These are phyloP conservation scores for Colletotrichum limetticola DNA, from an alignment of 2,329 filamentous ascomycete species.

Conservation along the genomic window DNA sequence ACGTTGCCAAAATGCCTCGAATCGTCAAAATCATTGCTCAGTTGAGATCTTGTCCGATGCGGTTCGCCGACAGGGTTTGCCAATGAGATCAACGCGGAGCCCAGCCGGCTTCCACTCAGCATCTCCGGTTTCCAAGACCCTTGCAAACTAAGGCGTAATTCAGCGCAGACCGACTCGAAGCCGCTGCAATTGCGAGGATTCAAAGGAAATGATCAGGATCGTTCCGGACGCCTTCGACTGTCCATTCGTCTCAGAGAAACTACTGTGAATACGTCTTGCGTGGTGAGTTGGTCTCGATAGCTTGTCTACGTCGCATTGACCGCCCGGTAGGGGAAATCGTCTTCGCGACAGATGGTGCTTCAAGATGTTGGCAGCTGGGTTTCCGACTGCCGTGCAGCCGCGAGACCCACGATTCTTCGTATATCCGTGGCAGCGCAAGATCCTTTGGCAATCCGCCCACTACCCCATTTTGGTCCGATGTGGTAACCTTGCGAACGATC, in stretches of 20 bases:
- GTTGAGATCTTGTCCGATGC: background rate
- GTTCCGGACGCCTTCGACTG: background rate
- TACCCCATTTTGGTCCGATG: conserved; percentile 19
- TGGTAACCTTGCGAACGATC: conserved; percentile 28
- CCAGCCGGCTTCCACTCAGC: background rate
- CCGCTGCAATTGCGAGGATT: background rate
- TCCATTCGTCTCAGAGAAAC: background rate
- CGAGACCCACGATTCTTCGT: conserved; percentile 20
- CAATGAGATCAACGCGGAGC: conserved; percentile 7
- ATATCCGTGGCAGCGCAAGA: conserved; percentile 25
- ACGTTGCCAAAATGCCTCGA: conserved; percentile 8
- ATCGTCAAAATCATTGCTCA: conserved; percentile 1
- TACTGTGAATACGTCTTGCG: background rate
- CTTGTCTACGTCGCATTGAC: conserved; percentile 17
- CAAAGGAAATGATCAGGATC: conserved; percentile 29
- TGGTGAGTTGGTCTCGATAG: background rate
- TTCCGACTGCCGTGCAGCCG: conserved; percentile 19
- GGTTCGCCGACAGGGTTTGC: background rate
- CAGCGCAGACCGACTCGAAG: background rate
- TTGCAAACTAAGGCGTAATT: background rate
- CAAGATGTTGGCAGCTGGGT: conserved; percentile 16
- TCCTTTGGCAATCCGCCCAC: conserved; percentile 26
- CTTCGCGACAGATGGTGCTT: conserved; percentile 5
- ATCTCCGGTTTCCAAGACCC: background rate
- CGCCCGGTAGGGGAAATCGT: background rate